Evolutionary conservation across 345 rosid species (phyloP).

Genomic region (Corchorus capsularis): DNA sequence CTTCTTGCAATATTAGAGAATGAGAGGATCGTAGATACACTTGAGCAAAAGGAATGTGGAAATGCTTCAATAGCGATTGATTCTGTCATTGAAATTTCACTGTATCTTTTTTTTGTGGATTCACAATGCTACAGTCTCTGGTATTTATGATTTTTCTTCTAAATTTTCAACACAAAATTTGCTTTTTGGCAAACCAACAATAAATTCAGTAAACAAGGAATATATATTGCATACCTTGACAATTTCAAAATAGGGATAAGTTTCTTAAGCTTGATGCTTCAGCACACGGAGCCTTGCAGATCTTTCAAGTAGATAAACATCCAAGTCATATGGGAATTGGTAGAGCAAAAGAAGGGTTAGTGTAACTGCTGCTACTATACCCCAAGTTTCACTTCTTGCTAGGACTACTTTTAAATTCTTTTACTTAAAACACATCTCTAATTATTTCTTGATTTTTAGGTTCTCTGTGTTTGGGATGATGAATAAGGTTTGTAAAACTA

Average conservation of each 20-base stretch:
- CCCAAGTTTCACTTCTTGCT: constrained; percentile 17
- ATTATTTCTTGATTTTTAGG: constrained; percentile 52
- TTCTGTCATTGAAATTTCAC: constrained; percentile 69
- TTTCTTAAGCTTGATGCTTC: constrained; percentile 93
- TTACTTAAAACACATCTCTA: constrained; percentile 25
- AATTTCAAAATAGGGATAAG: constrained; percentile 51
- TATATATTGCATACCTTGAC: constrained; percentile 46
- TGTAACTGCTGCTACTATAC: constrained; percentile 26
- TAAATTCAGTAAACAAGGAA: background rate
- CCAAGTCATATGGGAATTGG: constrained; percentile 99
- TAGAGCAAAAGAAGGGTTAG: constrained; percentile 92
- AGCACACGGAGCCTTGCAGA: constrained; percentile 93
- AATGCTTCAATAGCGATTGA: constrained; percentile 75
- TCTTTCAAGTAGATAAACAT: constrained; percentile 91
- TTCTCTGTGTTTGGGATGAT: constrained; percentile 97
- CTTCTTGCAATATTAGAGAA: constrained; percentile 95
- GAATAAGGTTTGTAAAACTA: constrained; percentile 74
- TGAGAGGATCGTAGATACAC: constrained; percentile 83
- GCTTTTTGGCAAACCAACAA: background rate
- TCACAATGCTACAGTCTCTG: constrained; percentile 9
- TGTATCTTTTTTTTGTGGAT: constrained; percentile 58
- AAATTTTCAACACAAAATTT: background rate
- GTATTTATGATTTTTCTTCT: background rate
- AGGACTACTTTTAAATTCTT: constrained; percentile 6
- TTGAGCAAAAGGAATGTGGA: constrained; percentile 81